Percentiles rank a stretch among this genome's conserved stretches.
These are phyloP conservation scores for Penicillium desertorum DNA, from an alignment of 495 filamentous ascomycete species.

Conservation along the genomic window DNA sequence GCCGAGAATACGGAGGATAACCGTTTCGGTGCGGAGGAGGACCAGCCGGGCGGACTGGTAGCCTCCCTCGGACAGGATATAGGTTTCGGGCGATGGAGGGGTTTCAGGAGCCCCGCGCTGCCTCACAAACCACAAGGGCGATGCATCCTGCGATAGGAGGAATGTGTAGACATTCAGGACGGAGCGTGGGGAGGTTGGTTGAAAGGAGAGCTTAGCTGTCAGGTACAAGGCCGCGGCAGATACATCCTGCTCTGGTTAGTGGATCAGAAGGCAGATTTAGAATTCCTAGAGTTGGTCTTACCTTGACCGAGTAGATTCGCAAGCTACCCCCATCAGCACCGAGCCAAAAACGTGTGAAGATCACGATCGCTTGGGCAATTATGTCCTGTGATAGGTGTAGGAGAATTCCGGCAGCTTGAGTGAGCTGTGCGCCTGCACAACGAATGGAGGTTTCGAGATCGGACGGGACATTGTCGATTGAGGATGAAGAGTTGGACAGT, in stretches of 20 bases:
- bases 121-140: conserved; percentile 55
- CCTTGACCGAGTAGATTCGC: conserved; percentile 55
- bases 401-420: conserved; percentile 83
- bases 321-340: conserved; percentile 64
- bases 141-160: conserved; percentile 64
- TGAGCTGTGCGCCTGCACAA: conserved; percentile 64
- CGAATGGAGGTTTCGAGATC: conserved; percentile 71
- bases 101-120: conserved; percentile 31
- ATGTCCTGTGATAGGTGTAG: conserved; percentile 84
- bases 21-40: conserved; percentile 69
- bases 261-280: neutral
- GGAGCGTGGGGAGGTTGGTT: conserved; percentile 72
- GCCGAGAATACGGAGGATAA: conserved; percentile 69
- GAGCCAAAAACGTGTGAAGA: conserved; percentile 85
- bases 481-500: conserved; percentile 66
- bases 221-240: conserved; percentile 83
- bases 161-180: conserved; percentile 82
- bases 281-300: conserved; percentile 21
- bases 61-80: conserved; percentile 70
- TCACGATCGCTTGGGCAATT: conserved; percentile 84
- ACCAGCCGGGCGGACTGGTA: conserved; percentile 62
- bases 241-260: conserved; percentile 55
- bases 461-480: conserved; percentile 66
- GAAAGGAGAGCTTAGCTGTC: conserved; percentile 76
- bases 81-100: conserved; percentile 52